Evolutionary conservation across 2,329 filamentous ascomycete genomes (phyloP).

Genomic region (Fusarium sublunatum): DNA sequence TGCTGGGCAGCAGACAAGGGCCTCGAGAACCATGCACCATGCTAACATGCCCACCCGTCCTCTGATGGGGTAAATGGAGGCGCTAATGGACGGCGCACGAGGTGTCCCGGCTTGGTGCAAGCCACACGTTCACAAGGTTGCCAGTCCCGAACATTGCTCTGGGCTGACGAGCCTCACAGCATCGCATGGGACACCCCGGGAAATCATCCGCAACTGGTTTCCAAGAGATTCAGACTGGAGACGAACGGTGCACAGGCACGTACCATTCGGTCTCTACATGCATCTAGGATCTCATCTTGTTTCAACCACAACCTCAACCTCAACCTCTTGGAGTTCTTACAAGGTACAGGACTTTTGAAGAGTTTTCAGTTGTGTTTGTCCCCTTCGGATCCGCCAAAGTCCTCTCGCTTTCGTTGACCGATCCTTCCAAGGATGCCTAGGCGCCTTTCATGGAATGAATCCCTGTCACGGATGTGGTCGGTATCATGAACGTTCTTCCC

Average conservation of each 20-base stretch:
- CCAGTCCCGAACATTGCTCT: conserved; percentile 30
- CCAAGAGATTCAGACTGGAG: conserved; percentile 8
- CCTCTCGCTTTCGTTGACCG: conserved; percentile 3
- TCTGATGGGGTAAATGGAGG: conserved; percentile 32
- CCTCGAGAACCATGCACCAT: conserved; percentile 30
- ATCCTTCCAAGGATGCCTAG: not conserved
- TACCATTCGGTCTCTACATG: not conserved
- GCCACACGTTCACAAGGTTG: conserved; percentile 39
- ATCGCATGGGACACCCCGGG: conserved; percentile 16
- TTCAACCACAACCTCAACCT: conserved; percentile 12
- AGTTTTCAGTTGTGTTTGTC: conserved; percentile 14
- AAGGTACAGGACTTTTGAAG: conserved; percentile 22
- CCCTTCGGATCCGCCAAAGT: conserved; percentile 7
- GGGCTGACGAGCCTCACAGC: conserved; percentile 30
- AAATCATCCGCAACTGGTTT: conserved; percentile 17
- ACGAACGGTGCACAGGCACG: conserved; percentile 6
- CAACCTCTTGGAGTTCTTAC: conserved; percentile 9
- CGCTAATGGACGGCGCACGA: conserved; percentile 47
- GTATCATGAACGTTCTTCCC: conserved; percentile 38
- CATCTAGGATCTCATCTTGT: conserved; percentile 15
- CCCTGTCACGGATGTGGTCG: conserved; percentile 14
- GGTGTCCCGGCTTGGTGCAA: conserved; percentile 47
- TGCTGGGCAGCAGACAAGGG: conserved; percentile 23
- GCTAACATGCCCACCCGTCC: not conserved
- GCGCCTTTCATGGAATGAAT: not conserved